phyloP scores from a whole-genome alignment of 2,329 filamentous ascomycete species.

The Penicillium sp. region DNA sequence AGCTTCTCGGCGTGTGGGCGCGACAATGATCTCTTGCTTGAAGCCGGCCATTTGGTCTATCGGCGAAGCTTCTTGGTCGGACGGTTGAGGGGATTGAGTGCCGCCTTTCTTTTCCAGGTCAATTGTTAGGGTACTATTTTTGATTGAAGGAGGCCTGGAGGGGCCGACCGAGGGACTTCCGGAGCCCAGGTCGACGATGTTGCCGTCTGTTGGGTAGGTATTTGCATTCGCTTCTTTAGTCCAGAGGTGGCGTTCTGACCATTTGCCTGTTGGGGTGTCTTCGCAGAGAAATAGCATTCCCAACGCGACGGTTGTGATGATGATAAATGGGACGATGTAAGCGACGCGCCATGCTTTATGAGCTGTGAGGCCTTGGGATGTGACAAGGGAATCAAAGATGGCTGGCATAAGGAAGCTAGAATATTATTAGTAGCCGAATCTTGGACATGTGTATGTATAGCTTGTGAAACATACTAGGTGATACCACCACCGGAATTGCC shows the following conservation, averaged over 20 bases:
- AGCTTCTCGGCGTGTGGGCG: conserved; percentile 63
- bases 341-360: conserved; percentile 80
- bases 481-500: conserved; percentile 88
- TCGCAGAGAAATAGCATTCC: conserved; percentile 71
- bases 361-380: conserved; percentile 58
- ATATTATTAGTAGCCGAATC: background rate
- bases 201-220: conserved; percentile 20
- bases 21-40: conserved; percentile 61
- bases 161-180: conserved; percentile 22
- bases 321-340: conserved; percentile 79
- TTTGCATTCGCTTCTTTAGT: conserved; percentile 45
- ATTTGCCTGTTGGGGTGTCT: conserved; percentile 80
- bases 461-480: conserved; percentile 60
- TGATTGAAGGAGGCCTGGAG: conserved; percentile 26
- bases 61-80: conserved; percentile 45
- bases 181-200: conserved; percentile 33
- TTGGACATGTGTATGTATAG: background rate
- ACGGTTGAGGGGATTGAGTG: conserved; percentile 22
- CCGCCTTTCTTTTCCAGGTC: conserved; percentile 38
- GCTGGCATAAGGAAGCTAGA: conserved; percentile 82
- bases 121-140: conserved; percentile 15
- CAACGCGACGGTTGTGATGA: conserved; percentile 68
- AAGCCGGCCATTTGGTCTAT: conserved; percentile 52
- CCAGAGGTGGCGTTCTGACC: conserved; percentile 69
- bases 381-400: conserved; percentile 75